Evolutionary conservation across 441 rosid species (phyloP), one percentile per base, ranked within the genome.

Genomic region (Lepidium campestre): DNA sequence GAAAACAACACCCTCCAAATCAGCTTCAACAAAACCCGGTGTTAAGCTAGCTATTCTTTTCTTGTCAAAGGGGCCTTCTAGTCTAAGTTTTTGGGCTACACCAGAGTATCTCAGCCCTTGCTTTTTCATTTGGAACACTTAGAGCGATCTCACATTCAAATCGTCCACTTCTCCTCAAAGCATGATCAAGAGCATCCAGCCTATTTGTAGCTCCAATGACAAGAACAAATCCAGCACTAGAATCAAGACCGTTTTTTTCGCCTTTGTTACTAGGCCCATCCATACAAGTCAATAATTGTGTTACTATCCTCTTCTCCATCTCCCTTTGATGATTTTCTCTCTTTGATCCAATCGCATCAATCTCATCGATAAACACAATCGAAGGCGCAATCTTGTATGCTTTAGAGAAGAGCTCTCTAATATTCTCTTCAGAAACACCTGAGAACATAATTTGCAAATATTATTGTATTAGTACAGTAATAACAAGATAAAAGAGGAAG

Each of bases 1-100:
- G 78, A 82, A 78, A 66, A 85, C 91, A 52, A 94, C 73, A 9
- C 90, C 95, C 46, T 75, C 80, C 84, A 89, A 74, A 66, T 94
- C 99, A 1, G 97, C 97, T 55, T 97, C 99, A 58, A 89, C 99
- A 83, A 89, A 94, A 4, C 99, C 97, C 2, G 97, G 96, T 6
- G 99, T 89, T 10, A 85, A 69, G 78, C 93, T 86, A 67, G 97
- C 99, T 70, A 94, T 84, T 70, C 81, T 87, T 41, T 65, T 48
- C 76, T 81, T 83, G 85, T 94, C 92, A 62, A 91, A 82, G 41
- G 90, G 79, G 34, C 91, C 97, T 72, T 89, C 96, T 3, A 88
- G 78, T 75, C 82, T 89, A 61, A 91, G 91, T 31, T 76, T 71
- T 32, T 66, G 61, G 10, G 79, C 86, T 44, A 94, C 78, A 66